phyloP scores from a whole-genome alignment of 805 yeast species.

The Phaffomyces antillensis region DNA sequence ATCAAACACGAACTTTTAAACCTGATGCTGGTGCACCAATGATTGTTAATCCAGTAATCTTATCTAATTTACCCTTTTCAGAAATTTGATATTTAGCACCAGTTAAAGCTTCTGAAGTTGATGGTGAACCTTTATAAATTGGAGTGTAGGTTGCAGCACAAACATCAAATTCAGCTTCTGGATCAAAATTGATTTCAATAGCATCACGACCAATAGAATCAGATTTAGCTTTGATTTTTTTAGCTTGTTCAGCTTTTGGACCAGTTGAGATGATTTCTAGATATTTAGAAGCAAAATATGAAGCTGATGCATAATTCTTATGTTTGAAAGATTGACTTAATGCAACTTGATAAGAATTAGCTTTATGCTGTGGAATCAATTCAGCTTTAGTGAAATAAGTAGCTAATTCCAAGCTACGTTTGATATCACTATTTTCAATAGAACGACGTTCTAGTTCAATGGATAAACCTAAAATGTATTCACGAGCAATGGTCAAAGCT shows the following conservation, averaged over 20 bases:
- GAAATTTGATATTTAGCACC: conserved; percentile 80
- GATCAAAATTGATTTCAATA: conserved; percentile 86
- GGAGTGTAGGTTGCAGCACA: conserved; percentile 88
- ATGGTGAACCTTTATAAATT: conserved; percentile 68
- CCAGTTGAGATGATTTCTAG: conserved; percentile 65
- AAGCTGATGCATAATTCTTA: conserved; percentile 83
- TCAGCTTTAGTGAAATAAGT: conserved; percentile 89
- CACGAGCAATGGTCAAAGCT: conserved; percentile 68
- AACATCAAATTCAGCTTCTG: conserved; percentile 82
- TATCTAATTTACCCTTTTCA: conserved; percentile 74
- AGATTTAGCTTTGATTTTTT: conserved; percentile 70
- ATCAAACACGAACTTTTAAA: conserved; percentile 40
- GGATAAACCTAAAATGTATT: conserved; percentile 86
- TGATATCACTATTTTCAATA: conserved; percentile 59
- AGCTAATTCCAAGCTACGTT: conserved; percentile 89
- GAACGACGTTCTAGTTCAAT: conserved; percentile 87
- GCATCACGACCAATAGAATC: conserved; percentile 82
- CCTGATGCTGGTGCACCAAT: conserved; percentile 95
- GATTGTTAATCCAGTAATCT: conserved; percentile 64
- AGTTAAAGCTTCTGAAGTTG: conserved; percentile 72
- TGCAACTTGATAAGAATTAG: conserved; percentile 89
- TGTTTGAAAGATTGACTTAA: conserved; percentile 86
- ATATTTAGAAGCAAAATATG: conserved; percentile 82
- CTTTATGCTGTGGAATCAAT: conserved; percentile 74
- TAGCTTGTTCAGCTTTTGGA: conserved; percentile 82